Evolutionary conservation across 2,329 filamentous ascomycete species (phyloP).

Genomic region (Claviceps sp.): DNA sequence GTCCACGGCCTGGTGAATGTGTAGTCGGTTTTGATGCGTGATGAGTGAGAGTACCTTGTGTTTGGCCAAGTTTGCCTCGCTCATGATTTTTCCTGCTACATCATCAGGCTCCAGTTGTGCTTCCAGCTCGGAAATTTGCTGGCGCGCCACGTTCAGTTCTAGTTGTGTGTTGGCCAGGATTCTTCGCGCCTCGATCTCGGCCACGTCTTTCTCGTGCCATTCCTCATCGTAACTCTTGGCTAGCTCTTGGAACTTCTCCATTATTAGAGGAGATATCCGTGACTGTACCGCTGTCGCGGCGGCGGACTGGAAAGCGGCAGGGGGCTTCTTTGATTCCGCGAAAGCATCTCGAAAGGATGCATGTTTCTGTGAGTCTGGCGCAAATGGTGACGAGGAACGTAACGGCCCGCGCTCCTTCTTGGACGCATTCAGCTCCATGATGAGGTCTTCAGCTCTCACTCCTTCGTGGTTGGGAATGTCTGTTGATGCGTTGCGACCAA

Average conservation of each 20-base stretch:
- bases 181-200: constrained; percentile 53
- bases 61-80: constrained; percentile 36
- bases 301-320: constrained; percentile 39
- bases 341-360: constrained; percentile 39
- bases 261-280: constrained; percentile 54
- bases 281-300: constrained; percentile 57
- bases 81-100: constrained; percentile 32
- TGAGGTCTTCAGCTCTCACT: constrained; percentile 72
- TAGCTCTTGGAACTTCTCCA: constrained; percentile 60
- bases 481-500: constrained; percentile 68
- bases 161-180: constrained; percentile 53
- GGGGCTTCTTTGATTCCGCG: constrained; percentile 28
- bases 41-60: constrained; percentile 36
- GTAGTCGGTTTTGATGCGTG: constrained; percentile 38
- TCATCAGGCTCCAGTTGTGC: constrained; percentile 42
- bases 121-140: constrained; percentile 46
- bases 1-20: constrained; percentile 39
- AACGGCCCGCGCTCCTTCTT: constrained; percentile 55
- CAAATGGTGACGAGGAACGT: constrained; percentile 63
- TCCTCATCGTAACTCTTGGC: constrained; percentile 62
- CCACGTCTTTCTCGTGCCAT: constrained; percentile 58
- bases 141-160: constrained; percentile 48
- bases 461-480: constrained; percentile 73
- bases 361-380: constrained; percentile 44
- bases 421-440: constrained; percentile 59